A percentile compares a stretch with the other conserved stretches of the same genome.
phyloP scores from a whole-genome alignment of 2,329 filamentous ascomycete genomes.

The Scedosporium minutisporum region DNA sequence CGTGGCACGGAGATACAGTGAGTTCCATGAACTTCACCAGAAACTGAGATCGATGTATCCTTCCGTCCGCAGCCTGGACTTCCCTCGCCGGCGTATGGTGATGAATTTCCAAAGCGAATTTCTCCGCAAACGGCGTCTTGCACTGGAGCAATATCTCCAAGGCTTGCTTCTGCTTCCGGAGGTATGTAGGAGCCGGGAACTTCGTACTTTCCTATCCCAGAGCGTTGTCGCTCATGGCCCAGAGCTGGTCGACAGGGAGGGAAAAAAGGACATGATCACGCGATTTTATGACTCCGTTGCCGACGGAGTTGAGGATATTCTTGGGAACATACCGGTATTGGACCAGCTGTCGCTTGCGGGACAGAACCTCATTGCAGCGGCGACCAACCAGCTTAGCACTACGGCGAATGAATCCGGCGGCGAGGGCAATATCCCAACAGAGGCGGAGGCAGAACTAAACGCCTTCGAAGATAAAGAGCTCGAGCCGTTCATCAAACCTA shows the following conservation, averaged over 20 bases:
- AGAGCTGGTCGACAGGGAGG: slow-evolving; percentile 43
- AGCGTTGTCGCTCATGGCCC: slow-evolving; percentile 59
- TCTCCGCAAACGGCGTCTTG: slow-evolving; percentile 74
- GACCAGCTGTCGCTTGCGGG: slow-evolving; percentile 90
- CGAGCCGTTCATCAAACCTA: slow-evolving; percentile 95
- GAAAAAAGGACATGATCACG: slow-evolving; percentile 78
- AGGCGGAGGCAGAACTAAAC: slow-evolving; percentile 88
- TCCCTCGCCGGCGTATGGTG: slow-evolving; percentile 82
- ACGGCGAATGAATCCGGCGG: slow-evolving; percentile 43
- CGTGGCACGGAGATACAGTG: slow-evolving; percentile 86
- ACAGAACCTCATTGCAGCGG: slow-evolving; percentile 78
- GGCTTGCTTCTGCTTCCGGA: slow-evolving; percentile 80
- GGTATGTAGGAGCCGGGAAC: slow-evolving; percentile 84
- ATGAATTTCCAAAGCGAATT: slow-evolving; percentile 98
- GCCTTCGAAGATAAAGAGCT: slow-evolving; percentile 85
- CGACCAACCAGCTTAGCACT: slow-evolving; percentile 52
- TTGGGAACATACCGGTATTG: slow-evolving; percentile 90
- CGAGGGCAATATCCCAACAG: slow-evolving; percentile 45
- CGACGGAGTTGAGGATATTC: slow-evolving; percentile 95
- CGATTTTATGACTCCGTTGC: slow-evolving; percentile 94
- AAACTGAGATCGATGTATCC: slow-evolving; percentile 75
- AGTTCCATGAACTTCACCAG: slow-evolving; percentile 93
- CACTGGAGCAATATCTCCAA: slow-evolving; percentile 75
- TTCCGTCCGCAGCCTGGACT: slow-evolving; percentile 81
- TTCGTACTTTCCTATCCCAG: slow-evolving; percentile 86